Percentiles rank a stretch among this genome's conserved stretches.
These are phyloP conservation scores for Sporobolomyces pararoseus DNA, from an alignment of 768 basidiomycete species.

Conservation along the genomic window DNA sequence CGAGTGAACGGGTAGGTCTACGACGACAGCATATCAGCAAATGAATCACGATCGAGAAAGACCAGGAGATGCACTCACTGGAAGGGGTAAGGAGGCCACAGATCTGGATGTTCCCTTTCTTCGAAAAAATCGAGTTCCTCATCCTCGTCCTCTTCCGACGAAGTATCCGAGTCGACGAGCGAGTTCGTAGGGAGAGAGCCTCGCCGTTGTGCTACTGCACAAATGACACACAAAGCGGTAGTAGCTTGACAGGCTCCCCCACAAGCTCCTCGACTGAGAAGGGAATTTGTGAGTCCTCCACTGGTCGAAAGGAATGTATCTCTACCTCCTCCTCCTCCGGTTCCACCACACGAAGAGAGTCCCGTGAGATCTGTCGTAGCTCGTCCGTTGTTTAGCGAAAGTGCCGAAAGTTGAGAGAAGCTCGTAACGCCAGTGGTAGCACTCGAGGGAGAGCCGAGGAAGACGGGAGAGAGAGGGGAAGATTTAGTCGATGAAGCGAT, in stretches of 20 bases:
- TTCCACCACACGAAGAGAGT: slow-evolving; percentile 12
- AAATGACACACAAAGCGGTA: slow-evolving; percentile 38
- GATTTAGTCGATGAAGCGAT: slow-evolving; percentile 14
- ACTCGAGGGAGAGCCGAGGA: slow-evolving; percentile 33
- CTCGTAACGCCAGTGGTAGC: slow-evolving; percentile 16
- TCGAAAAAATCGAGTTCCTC: slow-evolving; percentile 23
- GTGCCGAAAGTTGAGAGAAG: slow-evolving; percentile 29
- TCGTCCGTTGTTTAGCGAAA: slow-evolving; percentile 17
- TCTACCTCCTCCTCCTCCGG: neutral
- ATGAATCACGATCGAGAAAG: neutral
- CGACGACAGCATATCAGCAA: neutral
- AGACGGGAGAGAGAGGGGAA: slow-evolving; percentile 34
- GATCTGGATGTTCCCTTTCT: slow-evolving; percentile 18
- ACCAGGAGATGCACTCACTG: slow-evolving; percentile 22
- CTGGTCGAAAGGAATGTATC: slow-evolving; percentile 16
- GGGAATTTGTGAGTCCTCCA: slow-evolving; percentile 3
- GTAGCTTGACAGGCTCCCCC: slow-evolving; percentile 33
- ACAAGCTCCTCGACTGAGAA: slow-evolving; percentile 23
- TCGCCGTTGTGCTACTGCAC: slow-evolving; percentile 27
- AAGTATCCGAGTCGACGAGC: slow-evolving; percentile 7
- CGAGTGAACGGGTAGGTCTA: neutral
- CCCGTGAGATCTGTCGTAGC: slow-evolving; percentile 18
- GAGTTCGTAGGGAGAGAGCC: slow-evolving; percentile 11
- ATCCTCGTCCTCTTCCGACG: slow-evolving; percentile 18
- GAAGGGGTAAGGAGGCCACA: slow-evolving; percentile 41